Evolutionary conservation across 2,329 filamentous ascomycete genomes (phyloP).

Genomic region (Grosmannia clavigera): DNA sequence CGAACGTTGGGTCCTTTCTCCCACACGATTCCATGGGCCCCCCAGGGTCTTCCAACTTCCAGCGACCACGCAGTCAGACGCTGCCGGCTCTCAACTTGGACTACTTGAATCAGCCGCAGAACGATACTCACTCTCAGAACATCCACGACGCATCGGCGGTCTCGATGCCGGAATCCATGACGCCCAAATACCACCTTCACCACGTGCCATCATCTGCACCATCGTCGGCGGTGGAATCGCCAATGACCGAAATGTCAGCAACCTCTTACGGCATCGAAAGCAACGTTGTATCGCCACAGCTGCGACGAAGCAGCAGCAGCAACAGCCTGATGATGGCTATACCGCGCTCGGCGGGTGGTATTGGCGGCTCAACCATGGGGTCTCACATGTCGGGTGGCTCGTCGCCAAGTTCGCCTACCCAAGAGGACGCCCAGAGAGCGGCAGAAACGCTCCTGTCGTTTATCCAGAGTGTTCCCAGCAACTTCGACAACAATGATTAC

Average conservation of each 20-base stretch:
- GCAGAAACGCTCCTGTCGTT: conserved; percentile 73
- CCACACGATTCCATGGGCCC: conserved; percentile 26
- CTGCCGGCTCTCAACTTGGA: conserved; percentile 63
- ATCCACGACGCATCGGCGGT: conserved; percentile 36
- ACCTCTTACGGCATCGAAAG: conserved; percentile 26
- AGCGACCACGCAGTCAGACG: conserved; percentile 75
- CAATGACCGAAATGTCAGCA: conserved; percentile 31
- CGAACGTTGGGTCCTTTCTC: conserved; percentile 53
- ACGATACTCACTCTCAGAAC: conserved; percentile 39
- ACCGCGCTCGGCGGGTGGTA: conserved; percentile 14
- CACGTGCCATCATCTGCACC: conserved; percentile 33
- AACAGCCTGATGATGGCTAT: conserved; percentile 27
- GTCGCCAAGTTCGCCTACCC: conserved; percentile 55
- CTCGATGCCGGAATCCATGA: not conserved
- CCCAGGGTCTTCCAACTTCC: conserved; percentile 39
- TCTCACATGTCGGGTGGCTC: conserved; percentile 28
- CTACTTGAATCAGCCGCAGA: conserved; percentile 33
- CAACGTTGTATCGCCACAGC: conserved; percentile 27
- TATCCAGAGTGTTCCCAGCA: conserved; percentile 55
- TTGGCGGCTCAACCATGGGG: conserved; percentile 2
- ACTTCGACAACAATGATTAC: conserved; percentile 67
- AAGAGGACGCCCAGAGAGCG: conserved; percentile 75
- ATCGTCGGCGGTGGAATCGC: conserved; percentile 40
- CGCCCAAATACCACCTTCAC: conserved; percentile 14
- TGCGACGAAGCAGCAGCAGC: conserved; percentile 40